phyloP scores from a whole-genome alignment of 257 asterid genomes.

The Solanum sejunctum region DNA sequence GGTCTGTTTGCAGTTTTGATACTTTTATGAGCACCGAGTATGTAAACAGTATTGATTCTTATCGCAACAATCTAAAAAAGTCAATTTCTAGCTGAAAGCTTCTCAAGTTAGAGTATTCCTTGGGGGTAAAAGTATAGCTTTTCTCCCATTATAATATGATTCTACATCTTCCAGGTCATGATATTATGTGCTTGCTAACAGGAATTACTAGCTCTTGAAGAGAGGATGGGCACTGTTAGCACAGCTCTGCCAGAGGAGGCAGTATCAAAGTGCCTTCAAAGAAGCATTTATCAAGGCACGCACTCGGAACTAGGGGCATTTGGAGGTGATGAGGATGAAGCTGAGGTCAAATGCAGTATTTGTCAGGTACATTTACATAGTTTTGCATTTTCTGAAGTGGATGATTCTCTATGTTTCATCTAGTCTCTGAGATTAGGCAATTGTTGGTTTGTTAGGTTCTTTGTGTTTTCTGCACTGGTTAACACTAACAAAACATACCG shows the following conservation, averaged over 20 bases:
- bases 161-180: neutral
- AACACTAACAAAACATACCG: neutral
- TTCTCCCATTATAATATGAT: neutral
- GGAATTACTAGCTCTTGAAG: slow-evolving; percentile 89
- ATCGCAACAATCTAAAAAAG: neutral
- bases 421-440: neutral
- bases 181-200: slow-evolving; percentile 8
- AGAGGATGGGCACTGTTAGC: slow-evolving; percentile 86
- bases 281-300: slow-evolving; percentile 25
- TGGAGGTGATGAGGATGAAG: slow-evolving; percentile 28
- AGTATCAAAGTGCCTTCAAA: slow-evolving; percentile 44
- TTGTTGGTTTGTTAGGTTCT: neutral
- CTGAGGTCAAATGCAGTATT: slow-evolving; percentile 64
- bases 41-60: neutral
- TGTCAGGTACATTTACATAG: slow-evolving; percentile 51
- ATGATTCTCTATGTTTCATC: neutral
- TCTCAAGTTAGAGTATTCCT: neutral
- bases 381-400: neutral
- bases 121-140: neutral
- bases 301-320: slow-evolving; percentile 7
- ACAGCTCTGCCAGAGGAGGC: slow-evolving; percentile 78
- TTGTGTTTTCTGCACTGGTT: neutral
- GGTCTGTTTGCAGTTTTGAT: slow-evolving; percentile 25
- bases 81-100: neutral
- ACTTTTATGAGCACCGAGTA: neutral